Evolutionary conservation across 1,139 yeast genomes (phyloP), one percentile per base, ranked within the genome.

Genomic region (Magnusiomyces ingens): DNA sequence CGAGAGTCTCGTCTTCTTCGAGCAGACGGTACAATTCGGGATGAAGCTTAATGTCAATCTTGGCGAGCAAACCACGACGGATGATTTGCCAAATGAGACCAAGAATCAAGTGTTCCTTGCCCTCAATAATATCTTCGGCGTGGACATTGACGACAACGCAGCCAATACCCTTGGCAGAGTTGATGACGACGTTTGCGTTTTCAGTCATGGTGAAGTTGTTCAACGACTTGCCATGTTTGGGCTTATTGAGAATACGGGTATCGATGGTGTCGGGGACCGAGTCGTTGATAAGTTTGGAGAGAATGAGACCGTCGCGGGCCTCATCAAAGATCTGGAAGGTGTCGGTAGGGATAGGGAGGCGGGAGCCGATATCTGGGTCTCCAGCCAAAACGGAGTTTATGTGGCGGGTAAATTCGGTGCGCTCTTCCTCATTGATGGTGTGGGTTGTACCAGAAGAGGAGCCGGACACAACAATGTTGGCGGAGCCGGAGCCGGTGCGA

Each of bases 21-120:
- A 93, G 77, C 58, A 93, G 75, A 64, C 99, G 85, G 73, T 94
- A 93, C 68, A 93, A 79, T 71, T 93, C 99, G 2, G 99, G 99
- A 66, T 93, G 99, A 59, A 85, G 76, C 71, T 93, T 91, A 69
- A 93, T 93, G 70, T 94, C 99, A 67, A 93, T 95, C 73, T 93
- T 93, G 60, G 94, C 80, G 63, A 93, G 81, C 67, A 93, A 76
- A 48, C 99, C 99, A 71, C 96, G 84, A 72, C 99, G 85, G 63
- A 93, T 94, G 64, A 94, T 86, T 75, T 93, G 99, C 99, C 99
- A 93, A 64, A 93, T 91, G 57, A 94, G 79, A 57, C 99, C 99
- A 62, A 93, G 76, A 60, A 93, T 89, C 69, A 93, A 80, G 70
- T 93, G 98, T 72, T 93, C 99, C 64, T 86, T 88, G 63, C 99